A percentile compares a stretch with the other conserved stretches of the same genome.
These are phyloP conservation scores for Mallotus nudiflorus DNA, from an alignment of 345 rosid species.

Conservation along the genomic window DNA sequence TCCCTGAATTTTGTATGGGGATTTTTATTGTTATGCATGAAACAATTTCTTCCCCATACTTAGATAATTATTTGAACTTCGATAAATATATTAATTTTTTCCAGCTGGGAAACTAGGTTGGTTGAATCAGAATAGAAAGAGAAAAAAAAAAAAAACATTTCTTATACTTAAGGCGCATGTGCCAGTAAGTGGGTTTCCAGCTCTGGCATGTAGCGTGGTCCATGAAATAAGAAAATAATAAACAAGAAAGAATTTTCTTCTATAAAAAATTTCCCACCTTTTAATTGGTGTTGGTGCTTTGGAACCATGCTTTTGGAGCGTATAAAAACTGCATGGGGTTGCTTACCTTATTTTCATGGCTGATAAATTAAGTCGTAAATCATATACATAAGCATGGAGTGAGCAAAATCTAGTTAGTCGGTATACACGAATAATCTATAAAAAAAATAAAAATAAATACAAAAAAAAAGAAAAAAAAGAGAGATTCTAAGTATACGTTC, in stretches of 20 bases:
- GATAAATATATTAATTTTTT: constrained; percentile 7
- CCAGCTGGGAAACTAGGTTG: no score
- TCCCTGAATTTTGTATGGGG: constrained; percentile 25
- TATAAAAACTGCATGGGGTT: no score
- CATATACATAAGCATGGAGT: no score
- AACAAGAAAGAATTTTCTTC: constrained; percentile 23
- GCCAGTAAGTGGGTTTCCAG: constrained; percentile 69
- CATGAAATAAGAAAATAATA: constrained; percentile 27
- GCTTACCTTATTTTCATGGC: no score
- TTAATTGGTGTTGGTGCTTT: constrained; percentile 13
- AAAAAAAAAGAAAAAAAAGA: background rate
- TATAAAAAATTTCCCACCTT: background rate
- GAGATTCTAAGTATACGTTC: constrained; percentile 52
- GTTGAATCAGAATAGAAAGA: constrained; percentile 33
- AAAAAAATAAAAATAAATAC: background rate
- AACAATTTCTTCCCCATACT: constrained; percentile 32
- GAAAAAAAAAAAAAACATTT: constrained; percentile 3
- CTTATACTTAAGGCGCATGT: constrained; percentile 46
- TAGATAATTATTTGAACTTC: constrained; percentile 1
- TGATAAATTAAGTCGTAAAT: no score
- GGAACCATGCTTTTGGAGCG: background rate
- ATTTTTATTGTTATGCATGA: constrained; percentile 28
- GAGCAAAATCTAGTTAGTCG: no score
- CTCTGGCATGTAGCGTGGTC: constrained; percentile 60
- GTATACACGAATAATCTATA: background rate